A percentile compares a stretch with the other conserved stretches of the same genome.
Evolutionary conservation across 306 rosid species (phyloP).

Genomic region (Rosa rugosa): DNA sequence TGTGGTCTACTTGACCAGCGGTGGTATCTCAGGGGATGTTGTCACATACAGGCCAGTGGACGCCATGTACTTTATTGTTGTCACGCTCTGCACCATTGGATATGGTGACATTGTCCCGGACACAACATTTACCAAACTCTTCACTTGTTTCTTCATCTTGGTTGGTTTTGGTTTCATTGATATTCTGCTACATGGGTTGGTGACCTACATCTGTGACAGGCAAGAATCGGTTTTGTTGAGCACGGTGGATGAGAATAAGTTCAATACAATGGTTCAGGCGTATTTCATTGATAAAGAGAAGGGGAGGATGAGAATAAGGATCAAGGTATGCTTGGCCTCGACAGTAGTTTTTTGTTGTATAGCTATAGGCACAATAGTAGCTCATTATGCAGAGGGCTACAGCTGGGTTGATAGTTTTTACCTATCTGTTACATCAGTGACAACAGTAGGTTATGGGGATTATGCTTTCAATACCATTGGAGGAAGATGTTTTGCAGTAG

Average conservation of each 20-base stretch:
- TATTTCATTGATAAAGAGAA: constrained; percentile 60
- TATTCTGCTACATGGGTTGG: constrained; percentile 54
- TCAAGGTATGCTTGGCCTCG: constrained; percentile 54
- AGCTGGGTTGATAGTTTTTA: constrained; percentile 60
- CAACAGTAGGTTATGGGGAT: constrained; percentile 81
- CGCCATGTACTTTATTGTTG: constrained; percentile 64
- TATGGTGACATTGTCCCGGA: constrained; percentile 80
- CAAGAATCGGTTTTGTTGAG: constrained; percentile 56
- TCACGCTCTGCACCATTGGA: constrained; percentile 71
- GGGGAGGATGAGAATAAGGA: constrained; percentile 75
- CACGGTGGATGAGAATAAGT: constrained; percentile 47
- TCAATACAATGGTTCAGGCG: constrained; percentile 39
- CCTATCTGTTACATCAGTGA: constrained; percentile 66
- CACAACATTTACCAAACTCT: constrained; percentile 50
- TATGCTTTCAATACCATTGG: constrained; percentile 42
- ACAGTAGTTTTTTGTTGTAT: constrained; percentile 54
- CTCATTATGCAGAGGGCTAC: constrained; percentile 46
- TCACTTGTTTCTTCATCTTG: constrained; percentile 57
- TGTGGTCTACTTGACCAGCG: constrained; percentile 33
- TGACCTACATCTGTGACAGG: constrained; percentile 58
- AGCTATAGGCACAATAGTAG: constrained; percentile 48
- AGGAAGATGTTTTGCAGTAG: constrained; percentile 63
- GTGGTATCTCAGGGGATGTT: constrained; percentile 41
- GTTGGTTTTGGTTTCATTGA: constrained; percentile 65
- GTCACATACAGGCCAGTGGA: constrained; percentile 49